A percentile compares a stretch with the other conserved stretches of the same genome.
These are phyloP conservation scores for Oryza nivara DNA, from an alignment of 176 grass and related monocot genomes.

Conservation along the genomic window DNA sequence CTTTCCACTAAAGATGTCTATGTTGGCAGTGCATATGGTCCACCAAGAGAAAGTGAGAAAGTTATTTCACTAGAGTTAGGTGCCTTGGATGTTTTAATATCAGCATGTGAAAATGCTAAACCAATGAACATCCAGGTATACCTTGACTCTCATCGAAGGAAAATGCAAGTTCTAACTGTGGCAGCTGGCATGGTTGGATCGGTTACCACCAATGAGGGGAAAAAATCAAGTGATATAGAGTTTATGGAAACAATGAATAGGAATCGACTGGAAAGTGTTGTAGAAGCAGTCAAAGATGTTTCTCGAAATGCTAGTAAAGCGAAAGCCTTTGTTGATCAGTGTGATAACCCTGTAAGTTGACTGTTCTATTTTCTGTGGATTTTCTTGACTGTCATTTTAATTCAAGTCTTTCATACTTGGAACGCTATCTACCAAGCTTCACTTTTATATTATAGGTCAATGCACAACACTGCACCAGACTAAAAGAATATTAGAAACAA, in stretches of 20 bases:
- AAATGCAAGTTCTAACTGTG: slow-evolving; percentile 77
- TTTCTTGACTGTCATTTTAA: slow-evolving; percentile 24
- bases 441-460: slow-evolving; percentile 9
- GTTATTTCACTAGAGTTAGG: slow-evolving; percentile 74
- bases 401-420: slow-evolving; percentile 18
- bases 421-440: background rate
- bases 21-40: slow-evolving; percentile 53
- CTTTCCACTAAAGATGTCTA: slow-evolving; percentile 84
- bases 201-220: slow-evolving; percentile 33
- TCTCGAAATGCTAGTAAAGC: slow-evolving; percentile 65
- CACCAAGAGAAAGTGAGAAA: slow-evolving; percentile 51
- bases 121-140: slow-evolving; percentile 78
- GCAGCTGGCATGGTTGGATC: slow-evolving; percentile 73
- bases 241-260: slow-evolving; percentile 60
- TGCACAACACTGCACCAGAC: slow-evolving; percentile 5
- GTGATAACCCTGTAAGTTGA: slow-evolving; percentile 61
- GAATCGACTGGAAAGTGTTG: slow-evolving; percentile 65
- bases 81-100: slow-evolving; percentile 88
- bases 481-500: slow-evolving; percentile 7
- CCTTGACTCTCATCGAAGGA: slow-evolving; percentile 82
- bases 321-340: slow-evolving; percentile 73
- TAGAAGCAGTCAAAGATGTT: slow-evolving; percentile 75
- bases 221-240: slow-evolving; percentile 55
- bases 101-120: slow-evolving; percentile 86
- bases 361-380: slow-evolving; percentile 34